Percentiles rank a stretch among this genome's conserved stretches.
Evolutionary conservation across 176 grass and related monocot species (phyloP).

Genomic region (Ensete glaucum): DNA sequence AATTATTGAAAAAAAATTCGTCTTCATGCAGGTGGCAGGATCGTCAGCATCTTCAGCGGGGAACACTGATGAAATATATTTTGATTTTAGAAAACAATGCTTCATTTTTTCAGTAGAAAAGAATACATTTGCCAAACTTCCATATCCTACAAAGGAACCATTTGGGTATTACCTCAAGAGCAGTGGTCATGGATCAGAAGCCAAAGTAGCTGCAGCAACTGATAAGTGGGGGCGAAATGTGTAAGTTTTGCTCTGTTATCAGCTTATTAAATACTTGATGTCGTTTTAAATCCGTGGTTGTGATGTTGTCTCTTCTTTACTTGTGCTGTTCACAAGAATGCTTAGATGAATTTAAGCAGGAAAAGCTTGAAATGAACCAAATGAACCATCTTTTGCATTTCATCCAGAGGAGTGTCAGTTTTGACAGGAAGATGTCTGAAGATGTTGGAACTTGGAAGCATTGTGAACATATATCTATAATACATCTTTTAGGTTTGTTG

Average conservation of each 20-base stretch:
- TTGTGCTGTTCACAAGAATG: neutral
- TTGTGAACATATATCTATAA: neutral
- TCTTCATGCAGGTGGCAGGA: constrained; percentile 39
- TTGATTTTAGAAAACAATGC: constrained; percentile 98
- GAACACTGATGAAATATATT: constrained; percentile 73
- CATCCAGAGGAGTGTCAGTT: neutral
- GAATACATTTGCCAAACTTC: constrained; percentile 77
- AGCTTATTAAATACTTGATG: constrained; percentile 1
- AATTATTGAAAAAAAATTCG: neutral
- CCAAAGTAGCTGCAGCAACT: constrained; percentile 56
- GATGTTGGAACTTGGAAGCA: neutral
- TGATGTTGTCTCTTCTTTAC: neutral
- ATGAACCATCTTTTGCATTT: neutral
- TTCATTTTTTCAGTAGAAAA: constrained; percentile 63
- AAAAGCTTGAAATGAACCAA: neutral
- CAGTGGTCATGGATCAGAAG: constrained; percentile 85
- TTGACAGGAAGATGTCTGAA: neutral
- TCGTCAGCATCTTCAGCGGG: constrained; percentile 42
- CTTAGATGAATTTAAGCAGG: neutral
- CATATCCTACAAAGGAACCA: constrained; percentile 73
- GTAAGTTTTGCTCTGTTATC: constrained; percentile 40
- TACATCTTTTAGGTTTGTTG: neutral
- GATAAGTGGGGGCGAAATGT: constrained; percentile 98
- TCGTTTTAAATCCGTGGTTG: neutral
- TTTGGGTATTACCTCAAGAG: constrained; percentile 63